Percentiles rank a stretch among this genome's conserved stretches.
Conservation (phyloP, 2,329 filamentous ascomycete genomes). For the Trichoderma atroviride region DNA sequence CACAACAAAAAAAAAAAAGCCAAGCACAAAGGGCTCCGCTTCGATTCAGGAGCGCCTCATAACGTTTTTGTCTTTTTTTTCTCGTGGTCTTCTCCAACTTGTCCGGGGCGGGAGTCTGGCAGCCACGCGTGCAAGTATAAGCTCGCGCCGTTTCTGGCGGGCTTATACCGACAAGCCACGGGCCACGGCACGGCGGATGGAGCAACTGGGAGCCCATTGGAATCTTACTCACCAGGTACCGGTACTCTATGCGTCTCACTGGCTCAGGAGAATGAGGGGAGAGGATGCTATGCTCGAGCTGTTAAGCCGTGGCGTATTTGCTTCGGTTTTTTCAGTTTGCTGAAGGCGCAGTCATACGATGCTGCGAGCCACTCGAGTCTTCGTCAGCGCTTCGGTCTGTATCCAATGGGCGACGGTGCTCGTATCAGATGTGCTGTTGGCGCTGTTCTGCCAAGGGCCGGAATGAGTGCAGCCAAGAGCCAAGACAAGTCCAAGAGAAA, state of each 20-base stretch:
- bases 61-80: neutral
- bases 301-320: neutral
- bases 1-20: slow-evolving; percentile 14
- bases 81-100: neutral
- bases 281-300: neutral
- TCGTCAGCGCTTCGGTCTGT: neutral
- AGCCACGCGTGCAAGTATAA: slow-evolving; percentile 15
- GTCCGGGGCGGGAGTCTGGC: slow-evolving; percentile 11
- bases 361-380: neutral
- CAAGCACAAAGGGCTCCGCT: slow-evolving; percentile 23
- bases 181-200: slow-evolving; percentile 17
- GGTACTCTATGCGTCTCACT: neutral
- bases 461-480: slow-evolving; percentile 3
- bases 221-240: slow-evolving; percentile 15
- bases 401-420: neutral
- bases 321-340: neutral
- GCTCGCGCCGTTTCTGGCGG: slow-evolving; percentile 11
- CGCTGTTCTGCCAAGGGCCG: slow-evolving; percentile 9
- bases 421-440: slow-evolving; percentile 9
- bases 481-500: neutral
- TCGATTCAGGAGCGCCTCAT: slow-evolving; percentile 8
- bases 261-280: neutral
- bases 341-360: slow-evolving; percentile 18
- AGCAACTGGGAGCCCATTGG: slow-evolving; percentile 10
- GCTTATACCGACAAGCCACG: slow-evolving; percentile 17